A percentile compares a stretch with the other conserved stretches of the same genome.
Evolutionary conservation across 2,329 filamentous ascomycete genomes (phyloP).

Genomic region (Ophiostoma quercus): DNA sequence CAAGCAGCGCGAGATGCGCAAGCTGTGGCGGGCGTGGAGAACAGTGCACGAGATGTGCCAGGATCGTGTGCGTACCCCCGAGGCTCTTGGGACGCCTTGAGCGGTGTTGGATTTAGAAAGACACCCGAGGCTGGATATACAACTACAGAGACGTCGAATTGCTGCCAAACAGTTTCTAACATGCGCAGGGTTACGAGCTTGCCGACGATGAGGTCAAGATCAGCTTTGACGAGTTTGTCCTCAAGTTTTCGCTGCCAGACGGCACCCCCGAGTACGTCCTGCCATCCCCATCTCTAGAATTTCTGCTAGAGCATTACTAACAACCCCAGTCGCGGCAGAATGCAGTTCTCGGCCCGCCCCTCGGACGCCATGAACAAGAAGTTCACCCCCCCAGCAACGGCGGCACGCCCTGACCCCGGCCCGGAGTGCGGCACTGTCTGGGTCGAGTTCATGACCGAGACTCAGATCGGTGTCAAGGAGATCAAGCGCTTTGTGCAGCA

Average conservation of each 20-base stretch:
- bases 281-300: neutral
- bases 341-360: slow-evolving; percentile 84
- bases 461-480: slow-evolving; percentile 81
- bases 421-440: slow-evolving; percentile 82
- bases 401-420: slow-evolving; percentile 62
- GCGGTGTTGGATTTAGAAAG: slow-evolving; percentile 14
- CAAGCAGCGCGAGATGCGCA: slow-evolving; percentile 51
- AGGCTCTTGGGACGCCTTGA: slow-evolving; percentile 20
- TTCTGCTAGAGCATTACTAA: neutral
- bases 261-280: slow-evolving; percentile 63
- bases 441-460: slow-evolving; percentile 80
- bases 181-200: slow-evolving; percentile 78
- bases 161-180: slow-evolving; percentile 17
- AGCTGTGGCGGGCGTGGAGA: slow-evolving; percentile 89
- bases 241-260: slow-evolving; percentile 64
- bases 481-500: slow-evolving; percentile 84
- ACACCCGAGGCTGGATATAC: neutral
- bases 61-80: slow-evolving; percentile 63
- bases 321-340: slow-evolving; percentile 63
- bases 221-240: slow-evolving; percentile 73
- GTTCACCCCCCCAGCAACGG: slow-evolving; percentile 67
- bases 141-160: neutral
- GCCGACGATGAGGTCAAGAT: slow-evolving; percentile 85
- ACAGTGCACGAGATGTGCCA: slow-evolving; percentile 93
- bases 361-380: slow-evolving; percentile 78